Percentiles rank a stretch among this genome's conserved stretches.
phyloP scores from a whole-genome alignment of 345 rosid genomes.

The Raphanus raphanistrum region DNA sequence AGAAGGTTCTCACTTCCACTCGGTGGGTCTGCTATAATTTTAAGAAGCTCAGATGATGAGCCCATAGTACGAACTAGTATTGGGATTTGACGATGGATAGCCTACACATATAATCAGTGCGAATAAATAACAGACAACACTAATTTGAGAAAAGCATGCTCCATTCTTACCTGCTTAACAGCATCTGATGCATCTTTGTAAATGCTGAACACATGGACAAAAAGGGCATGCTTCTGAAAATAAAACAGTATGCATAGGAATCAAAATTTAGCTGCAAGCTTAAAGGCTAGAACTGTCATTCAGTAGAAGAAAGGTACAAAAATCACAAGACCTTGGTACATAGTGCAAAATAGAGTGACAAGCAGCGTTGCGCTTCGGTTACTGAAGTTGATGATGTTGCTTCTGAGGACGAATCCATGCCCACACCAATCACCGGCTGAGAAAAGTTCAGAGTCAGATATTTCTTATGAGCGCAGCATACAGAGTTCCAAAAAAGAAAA shows the following conservation, averaged over 20 bases:
- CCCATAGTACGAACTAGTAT: slow-evolving; percentile 97
- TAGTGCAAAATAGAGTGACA: slow-evolving; percentile 92
- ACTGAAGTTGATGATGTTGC: slow-evolving; percentile 47
- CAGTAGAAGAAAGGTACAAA: slow-evolving; percentile 2
- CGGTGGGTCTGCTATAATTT: slow-evolving; percentile 90
- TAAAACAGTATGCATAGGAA: slow-evolving; percentile 33
- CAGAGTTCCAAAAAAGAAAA: not conserved
- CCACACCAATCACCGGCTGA: slow-evolving; percentile 38
- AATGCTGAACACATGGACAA: slow-evolving; percentile 70
- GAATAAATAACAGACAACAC: slow-evolving; percentile 13
- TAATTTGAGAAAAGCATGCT: not conserved
- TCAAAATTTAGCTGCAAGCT: not conserved
- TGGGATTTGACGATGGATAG: slow-evolving; percentile 84
- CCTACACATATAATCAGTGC: slow-evolving; percentile 55
- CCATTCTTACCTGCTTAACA: slow-evolving; percentile 72
- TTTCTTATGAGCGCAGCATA: slow-evolving; percentile 15
- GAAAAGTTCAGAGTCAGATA: slow-evolving; percentile 10
- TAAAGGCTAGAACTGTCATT: slow-evolving; percentile 15
- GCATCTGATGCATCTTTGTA: slow-evolving; percentile 63
- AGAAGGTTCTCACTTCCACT: slow-evolving; percentile 85
- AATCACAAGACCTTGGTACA: slow-evolving; percentile 80
- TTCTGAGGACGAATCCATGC: slow-evolving; percentile 52
- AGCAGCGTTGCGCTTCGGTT: slow-evolving; percentile 77
- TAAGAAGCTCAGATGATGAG: slow-evolving; percentile 84
- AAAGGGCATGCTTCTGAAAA: slow-evolving; percentile 89